A percentile compares a stretch with the other conserved stretches of the same genome.
Conservation (phyloP, 108 stramenopile species). For the Hondaea fermentalgiana region DNA sequence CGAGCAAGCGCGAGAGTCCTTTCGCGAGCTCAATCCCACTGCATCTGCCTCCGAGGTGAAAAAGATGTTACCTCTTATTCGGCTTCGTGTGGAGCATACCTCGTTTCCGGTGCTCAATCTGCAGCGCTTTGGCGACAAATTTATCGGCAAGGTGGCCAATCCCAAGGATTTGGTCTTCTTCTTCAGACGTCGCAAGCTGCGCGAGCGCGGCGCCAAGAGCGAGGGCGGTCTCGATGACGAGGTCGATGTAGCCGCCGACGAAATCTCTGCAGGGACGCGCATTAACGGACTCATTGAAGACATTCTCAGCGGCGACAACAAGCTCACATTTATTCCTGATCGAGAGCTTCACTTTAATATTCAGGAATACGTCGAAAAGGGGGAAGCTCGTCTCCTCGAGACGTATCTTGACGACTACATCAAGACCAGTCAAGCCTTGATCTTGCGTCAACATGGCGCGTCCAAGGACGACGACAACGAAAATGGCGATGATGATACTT, state of each 20-base stretch:
- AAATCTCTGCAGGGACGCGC: neutral
- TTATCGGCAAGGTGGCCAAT: constrained; percentile 39
- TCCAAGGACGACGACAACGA: neutral
- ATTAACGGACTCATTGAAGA: neutral
- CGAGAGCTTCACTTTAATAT: neutral
- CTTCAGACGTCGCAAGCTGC: neutral
- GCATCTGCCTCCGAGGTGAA: constrained; percentile 38
- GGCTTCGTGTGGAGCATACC: constrained; percentile 85
- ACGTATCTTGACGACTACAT: neutral
- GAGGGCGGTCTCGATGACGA: neutral
- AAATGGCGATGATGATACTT: neutral
- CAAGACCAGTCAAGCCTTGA: neutral
- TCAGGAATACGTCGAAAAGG: neutral
- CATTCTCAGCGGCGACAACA: neutral
- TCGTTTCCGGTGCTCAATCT: constrained; percentile 81
- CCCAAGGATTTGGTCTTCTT: neutral
- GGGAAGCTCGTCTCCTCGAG: neutral
- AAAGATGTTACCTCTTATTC: constrained; percentile 64
- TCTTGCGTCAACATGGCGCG: neutral
- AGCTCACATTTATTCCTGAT: neutral
- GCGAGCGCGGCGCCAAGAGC: neutral
- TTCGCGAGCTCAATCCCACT: constrained; percentile 31
- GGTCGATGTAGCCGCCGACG: neutral
- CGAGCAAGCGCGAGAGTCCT: constrained; percentile 37
- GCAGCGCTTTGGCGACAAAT: constrained; percentile 54